Percentiles rank a stretch among this genome's conserved stretches.
phyloP scores from a whole-genome alignment of 2,329 filamentous ascomycete species.

The Colletotrichum sublineola region DNA sequence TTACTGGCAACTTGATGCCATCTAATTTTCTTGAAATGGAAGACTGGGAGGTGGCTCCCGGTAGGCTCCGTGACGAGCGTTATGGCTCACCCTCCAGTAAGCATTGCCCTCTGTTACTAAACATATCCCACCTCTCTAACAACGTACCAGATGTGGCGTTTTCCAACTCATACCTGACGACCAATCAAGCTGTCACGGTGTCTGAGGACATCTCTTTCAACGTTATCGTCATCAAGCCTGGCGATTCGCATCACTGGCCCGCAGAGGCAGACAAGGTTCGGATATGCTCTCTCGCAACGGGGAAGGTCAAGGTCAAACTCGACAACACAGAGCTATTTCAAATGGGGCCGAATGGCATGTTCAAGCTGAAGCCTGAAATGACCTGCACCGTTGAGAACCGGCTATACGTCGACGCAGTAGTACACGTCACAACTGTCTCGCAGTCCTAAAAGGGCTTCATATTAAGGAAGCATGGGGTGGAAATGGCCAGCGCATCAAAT shows the following conservation, averaged over 20 bases:
- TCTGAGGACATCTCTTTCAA: constrained; percentile 57
- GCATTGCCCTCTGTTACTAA: constrained; percentile 38
- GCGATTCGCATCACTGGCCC: constrained; percentile 50
- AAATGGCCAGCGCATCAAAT: not conserved
- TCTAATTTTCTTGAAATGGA: constrained; percentile 53
- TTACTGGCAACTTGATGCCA: not conserved
- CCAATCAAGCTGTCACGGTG: constrained; percentile 53
- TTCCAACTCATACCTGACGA: constrained; percentile 58
- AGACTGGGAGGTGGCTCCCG: constrained; percentile 61
- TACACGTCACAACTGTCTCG: constrained; percentile 56
- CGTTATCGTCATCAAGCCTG: constrained; percentile 56
- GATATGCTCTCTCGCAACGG: constrained; percentile 56
- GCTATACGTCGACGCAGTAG: constrained; percentile 58
- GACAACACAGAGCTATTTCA: constrained; percentile 52
- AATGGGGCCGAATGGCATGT: constrained; percentile 60
- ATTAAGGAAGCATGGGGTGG: not conserved
- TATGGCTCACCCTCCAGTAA: constrained; percentile 51
- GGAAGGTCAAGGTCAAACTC: constrained; percentile 57
- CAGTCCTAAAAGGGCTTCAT: not conserved
- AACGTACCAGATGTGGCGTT: constrained; percentile 56
- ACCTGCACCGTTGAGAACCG: constrained; percentile 57
- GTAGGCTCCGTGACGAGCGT: constrained; percentile 51
- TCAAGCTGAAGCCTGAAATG: constrained; percentile 56
- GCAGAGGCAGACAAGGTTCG: constrained; percentile 51
- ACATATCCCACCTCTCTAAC: not conserved